Evolutionary conservation across 2,329 filamentous ascomycete species (phyloP).

Genomic region (Colletotrichum brevisporum): DNA sequence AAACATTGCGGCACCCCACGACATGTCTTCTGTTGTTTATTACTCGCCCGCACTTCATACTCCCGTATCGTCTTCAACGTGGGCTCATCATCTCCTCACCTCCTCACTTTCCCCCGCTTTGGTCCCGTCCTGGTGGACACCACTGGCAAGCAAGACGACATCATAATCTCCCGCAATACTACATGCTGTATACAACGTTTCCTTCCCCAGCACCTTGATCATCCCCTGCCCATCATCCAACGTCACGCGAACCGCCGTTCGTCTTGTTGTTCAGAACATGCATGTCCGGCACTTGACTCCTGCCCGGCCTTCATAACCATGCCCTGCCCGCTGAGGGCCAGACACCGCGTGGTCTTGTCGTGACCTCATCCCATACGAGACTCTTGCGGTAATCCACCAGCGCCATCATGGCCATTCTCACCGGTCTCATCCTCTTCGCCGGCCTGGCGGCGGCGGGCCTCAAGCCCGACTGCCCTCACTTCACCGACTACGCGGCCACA

Average conservation of each 20-base stretch:
- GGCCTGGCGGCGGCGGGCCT: slow-evolving; percentile 42
- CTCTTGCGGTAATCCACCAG: not conserved
- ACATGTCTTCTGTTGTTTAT: not conserved
- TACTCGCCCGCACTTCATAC: no score
- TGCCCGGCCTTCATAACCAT: slow-evolving; percentile 16
- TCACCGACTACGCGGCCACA: slow-evolving; percentile 51
- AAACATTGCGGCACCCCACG: slow-evolving; percentile 23
- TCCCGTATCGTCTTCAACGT: not conserved
- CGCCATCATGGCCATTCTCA: slow-evolving; percentile 12
- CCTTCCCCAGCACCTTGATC: slow-evolving; percentile 30
- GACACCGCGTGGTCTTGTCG: slow-evolving; percentile 9
- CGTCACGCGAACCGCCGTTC: slow-evolving; percentile 24
- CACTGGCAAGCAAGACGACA: slow-evolving; percentile 26
- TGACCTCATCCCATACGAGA: slow-evolving; percentile 13
- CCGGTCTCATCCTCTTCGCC: slow-evolving; percentile 11
- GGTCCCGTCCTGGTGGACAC: not conserved
- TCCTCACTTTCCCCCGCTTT: slow-evolving; percentile 2
- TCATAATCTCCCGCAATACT: slow-evolving; percentile 32
- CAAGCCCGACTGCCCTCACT: slow-evolving; percentile 51
- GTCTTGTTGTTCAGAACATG: slow-evolving; percentile 24
- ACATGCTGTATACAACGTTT: slow-evolving; percentile 23
- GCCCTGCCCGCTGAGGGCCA: slow-evolving; percentile 19
- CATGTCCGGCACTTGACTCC: slow-evolving; percentile 4
- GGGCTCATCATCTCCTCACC: not conserved
- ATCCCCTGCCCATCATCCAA: slow-evolving; percentile 22